phyloP scores from a whole-genome alignment of 2,329 filamentous ascomycete genomes.

The Penicillium palitans region DNA sequence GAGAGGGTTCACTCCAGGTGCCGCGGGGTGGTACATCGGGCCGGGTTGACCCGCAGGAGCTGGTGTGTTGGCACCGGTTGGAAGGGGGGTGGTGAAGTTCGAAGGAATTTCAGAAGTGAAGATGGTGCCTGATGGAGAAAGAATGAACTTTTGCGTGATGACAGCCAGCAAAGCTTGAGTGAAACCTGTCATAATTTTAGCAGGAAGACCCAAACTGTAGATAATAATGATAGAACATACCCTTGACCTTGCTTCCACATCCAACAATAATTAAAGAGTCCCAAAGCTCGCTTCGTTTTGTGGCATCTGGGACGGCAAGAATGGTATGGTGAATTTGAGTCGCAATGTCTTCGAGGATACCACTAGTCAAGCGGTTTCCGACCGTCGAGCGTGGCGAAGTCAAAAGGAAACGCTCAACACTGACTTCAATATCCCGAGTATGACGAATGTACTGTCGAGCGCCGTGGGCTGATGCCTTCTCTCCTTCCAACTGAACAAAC shows the following conservation, averaged over 20 bases:
- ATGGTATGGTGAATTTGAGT: slow-evolving; percentile 81
- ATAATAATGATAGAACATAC: slow-evolving; percentile 35
- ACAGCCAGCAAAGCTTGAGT: slow-evolving; percentile 83
- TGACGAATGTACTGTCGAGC: slow-evolving; percentile 55
- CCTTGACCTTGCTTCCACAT: slow-evolving; percentile 71
- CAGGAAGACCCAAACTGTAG: neutral
- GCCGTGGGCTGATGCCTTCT: slow-evolving; percentile 51
- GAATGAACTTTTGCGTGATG: slow-evolving; percentile 77
- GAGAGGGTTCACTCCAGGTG: slow-evolving; percentile 77
- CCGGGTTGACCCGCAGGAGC: slow-evolving; percentile 45
- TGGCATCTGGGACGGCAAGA: slow-evolving; percentile 77
- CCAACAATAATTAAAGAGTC: slow-evolving; percentile 89
- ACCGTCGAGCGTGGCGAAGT: slow-evolving; percentile 45
- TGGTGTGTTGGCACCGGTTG: slow-evolving; percentile 87
- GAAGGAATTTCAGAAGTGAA: slow-evolving; percentile 97
- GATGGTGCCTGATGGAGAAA: slow-evolving; percentile 92
- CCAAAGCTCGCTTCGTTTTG: slow-evolving; percentile 85
- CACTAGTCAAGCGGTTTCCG: slow-evolving; percentile 49
- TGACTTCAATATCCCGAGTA: slow-evolving; percentile 60
- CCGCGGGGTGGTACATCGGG: slow-evolving; percentile 57
- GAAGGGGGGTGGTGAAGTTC: slow-evolving; percentile 84
- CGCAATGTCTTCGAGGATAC: slow-evolving; percentile 78
- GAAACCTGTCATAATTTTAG: slow-evolving; percentile 61
- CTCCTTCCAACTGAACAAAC: slow-evolving; percentile 54
- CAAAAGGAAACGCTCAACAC: slow-evolving; percentile 61